phyloP scores from a whole-genome alignment of 73 alveolate species.

The Vitrella brassicaformis region DNA sequence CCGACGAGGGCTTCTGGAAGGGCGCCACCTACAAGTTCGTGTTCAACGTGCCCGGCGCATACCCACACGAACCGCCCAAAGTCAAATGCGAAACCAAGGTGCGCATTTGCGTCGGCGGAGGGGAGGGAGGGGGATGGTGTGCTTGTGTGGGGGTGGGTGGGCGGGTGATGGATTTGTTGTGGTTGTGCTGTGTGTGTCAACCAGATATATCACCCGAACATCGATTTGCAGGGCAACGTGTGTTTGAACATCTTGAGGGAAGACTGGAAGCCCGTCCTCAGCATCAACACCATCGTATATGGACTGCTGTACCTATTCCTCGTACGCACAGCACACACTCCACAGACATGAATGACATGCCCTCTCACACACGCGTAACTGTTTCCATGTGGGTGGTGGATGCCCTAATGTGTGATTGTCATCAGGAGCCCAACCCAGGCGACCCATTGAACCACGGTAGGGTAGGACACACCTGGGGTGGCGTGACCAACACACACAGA shows the following conservation, averaged over 20 bases:
- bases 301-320: constrained; percentile 71
- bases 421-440: constrained; percentile 76
- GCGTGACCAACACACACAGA: no score
- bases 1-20: constrained; percentile 61
- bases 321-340: neutral
- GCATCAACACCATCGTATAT: constrained; percentile 56
- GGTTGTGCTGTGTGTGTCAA: no score
- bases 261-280: constrained; percentile 89
- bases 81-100: constrained; percentile 78
- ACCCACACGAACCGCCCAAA: constrained; percentile 85
- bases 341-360: no score
- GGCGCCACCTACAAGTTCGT: constrained; percentile 76
- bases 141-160: no score
- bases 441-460: constrained; percentile 71
- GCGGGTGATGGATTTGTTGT: no score
- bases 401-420: neutral
- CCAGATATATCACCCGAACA: constrained; percentile 85
- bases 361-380: neutral
- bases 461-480: no score
- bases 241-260: constrained; percentile 82
- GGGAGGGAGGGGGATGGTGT: no score
- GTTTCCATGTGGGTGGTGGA: neutral
- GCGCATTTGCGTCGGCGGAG: no score
- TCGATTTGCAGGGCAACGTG: constrained; percentile 81
- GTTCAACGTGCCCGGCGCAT: constrained; percentile 59